A percentile compares a stretch with the other conserved stretches of the same genome.
Evolutionary conservation across 225 moss, liverwort and hornwort species (phyloP).

Genomic region (Pleurozium schreberi): DNA sequence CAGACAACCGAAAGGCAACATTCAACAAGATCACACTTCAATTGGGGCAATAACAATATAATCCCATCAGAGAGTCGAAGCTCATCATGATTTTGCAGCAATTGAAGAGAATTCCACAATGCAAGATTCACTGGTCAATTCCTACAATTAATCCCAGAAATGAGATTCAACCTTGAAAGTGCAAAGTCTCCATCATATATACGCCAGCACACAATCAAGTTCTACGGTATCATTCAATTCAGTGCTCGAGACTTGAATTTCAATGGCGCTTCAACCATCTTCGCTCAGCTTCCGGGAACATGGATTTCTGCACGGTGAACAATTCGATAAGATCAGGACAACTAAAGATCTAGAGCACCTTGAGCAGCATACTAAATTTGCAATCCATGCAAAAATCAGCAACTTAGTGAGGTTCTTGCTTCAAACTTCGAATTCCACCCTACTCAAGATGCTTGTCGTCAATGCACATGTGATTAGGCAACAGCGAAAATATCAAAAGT

Average conservation of each 20-base stretch:
- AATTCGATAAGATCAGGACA: not conserved
- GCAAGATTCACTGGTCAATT: not conserved
- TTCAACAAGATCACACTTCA: not conserved
- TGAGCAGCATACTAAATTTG: not conserved
- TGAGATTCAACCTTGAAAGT: not conserved
- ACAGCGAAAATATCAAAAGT: not conserved
- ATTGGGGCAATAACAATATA: not conserved
- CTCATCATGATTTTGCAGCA: not conserved
- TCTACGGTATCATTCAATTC: too few species aligned
- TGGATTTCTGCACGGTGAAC: constrained; percentile 1
- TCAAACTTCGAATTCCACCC: not conserved
- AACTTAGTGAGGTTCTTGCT: not conserved
- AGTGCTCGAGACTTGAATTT: not conserved
- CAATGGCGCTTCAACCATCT: not conserved
- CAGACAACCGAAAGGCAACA: not conserved
- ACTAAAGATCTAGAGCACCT: not conserved
- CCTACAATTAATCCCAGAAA: not conserved
- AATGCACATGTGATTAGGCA: not conserved
- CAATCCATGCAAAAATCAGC: not conserved
- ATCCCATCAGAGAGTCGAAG: not conserved
- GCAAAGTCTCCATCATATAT: not conserved
- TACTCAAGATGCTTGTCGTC: not conserved
- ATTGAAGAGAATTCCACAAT: not conserved
- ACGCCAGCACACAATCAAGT: not conserved
- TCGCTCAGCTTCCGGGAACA: constrained; percentile 4